Conservation (phyloP, 352 stramenopile genomes). For the Phytopythium litorale region DNA sequence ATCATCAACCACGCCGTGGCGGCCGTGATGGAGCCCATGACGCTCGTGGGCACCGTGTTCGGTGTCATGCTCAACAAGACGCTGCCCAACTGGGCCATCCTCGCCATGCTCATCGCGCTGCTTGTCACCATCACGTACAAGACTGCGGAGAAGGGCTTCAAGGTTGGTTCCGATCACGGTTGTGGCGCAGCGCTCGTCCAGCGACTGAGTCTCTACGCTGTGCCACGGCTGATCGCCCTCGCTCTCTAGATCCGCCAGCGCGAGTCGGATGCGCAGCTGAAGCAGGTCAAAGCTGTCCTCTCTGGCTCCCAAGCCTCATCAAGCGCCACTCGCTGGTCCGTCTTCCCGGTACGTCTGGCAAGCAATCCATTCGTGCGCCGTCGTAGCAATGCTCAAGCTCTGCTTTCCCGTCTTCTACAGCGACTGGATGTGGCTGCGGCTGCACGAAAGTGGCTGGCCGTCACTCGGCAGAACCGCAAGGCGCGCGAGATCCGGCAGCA, state of each 20-base stretch:
- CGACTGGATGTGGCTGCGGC: constrained; percentile 64
- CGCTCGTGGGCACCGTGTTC: constrained; percentile 74
- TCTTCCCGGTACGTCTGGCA: constrained; percentile 48
- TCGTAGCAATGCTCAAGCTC: background rate
- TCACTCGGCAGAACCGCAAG: constrained; percentile 58
- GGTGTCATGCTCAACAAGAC: constrained; percentile 84
- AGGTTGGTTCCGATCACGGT: constrained; percentile 20
- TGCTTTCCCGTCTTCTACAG: constrained; percentile 16
- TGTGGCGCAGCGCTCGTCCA: background rate
- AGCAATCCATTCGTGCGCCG: background rate
- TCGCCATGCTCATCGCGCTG: constrained; percentile 69
- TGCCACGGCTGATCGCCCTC: background rate
- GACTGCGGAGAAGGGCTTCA: constrained; percentile 62
- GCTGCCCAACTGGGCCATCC: constrained; percentile 81
- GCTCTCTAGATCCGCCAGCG: constrained; percentile 43
- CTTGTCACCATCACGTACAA: constrained; percentile 77
- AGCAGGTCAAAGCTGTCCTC: constrained; percentile 46
- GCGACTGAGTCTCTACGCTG: background rate
- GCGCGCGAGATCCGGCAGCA: constrained; percentile 32
- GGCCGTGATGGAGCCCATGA: constrained; percentile 97
- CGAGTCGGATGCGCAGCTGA: constrained; percentile 39
- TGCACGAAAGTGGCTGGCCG: constrained; percentile 50
- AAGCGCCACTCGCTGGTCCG: constrained; percentile 55
- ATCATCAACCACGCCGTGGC: constrained; percentile 98
- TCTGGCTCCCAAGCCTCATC: constrained; percentile 16